phyloP scores from a whole-genome alignment of 2,329 filamentous ascomycete species.

The Rasamsonia emersonii region DNA sequence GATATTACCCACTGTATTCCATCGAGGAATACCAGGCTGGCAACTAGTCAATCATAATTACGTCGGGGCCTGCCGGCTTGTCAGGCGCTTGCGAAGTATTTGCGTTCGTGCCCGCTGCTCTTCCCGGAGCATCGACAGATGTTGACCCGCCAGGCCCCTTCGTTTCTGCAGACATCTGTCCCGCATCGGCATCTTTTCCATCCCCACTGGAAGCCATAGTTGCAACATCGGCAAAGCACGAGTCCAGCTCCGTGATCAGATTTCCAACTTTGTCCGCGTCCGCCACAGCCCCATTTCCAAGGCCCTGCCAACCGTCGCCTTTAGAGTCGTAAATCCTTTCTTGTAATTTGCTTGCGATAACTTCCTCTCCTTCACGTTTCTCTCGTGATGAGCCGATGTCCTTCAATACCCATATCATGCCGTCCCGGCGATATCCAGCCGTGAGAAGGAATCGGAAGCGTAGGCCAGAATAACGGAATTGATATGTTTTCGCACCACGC shows the following conservation, averaged over 20 bases:
- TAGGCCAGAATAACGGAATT: slow-evolving; percentile 27
- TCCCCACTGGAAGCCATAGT: too few species aligned
- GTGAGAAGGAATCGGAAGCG: slow-evolving; percentile 24
- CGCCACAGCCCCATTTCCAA: slow-evolving; percentile 30
- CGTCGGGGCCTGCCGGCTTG: slow-evolving; percentile 14
- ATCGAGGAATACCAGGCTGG: slow-evolving; percentile 1
- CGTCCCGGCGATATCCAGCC: slow-evolving; percentile 18
- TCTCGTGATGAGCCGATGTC: slow-evolving; percentile 16
- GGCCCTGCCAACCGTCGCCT: slow-evolving; percentile 32
- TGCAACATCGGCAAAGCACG: slow-evolving; percentile 15
- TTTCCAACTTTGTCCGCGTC: slow-evolving; percentile 23
- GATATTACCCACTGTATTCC: too few species aligned
- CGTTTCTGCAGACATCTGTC: too few species aligned
- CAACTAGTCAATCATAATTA: slow-evolving; percentile 30
- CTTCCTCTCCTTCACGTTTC: slow-evolving; percentile 11
- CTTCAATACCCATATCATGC: slow-evolving; percentile 28
- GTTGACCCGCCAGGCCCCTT: too few species aligned
- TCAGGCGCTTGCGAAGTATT: slow-evolving; percentile 10
- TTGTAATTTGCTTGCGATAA: slow-evolving; percentile 16
- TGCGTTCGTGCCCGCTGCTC: too few species aligned
- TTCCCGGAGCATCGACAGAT: too few species aligned
- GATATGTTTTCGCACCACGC: slow-evolving; percentile 27
- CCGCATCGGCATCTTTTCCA: too few species aligned
- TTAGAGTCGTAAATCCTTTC: slow-evolving; percentile 27
- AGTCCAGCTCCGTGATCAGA: slow-evolving; percentile 24